phyloP scores from a whole-genome alignment of 148 eudicot genomes.

The Nepenthes mirabilis region DNA sequence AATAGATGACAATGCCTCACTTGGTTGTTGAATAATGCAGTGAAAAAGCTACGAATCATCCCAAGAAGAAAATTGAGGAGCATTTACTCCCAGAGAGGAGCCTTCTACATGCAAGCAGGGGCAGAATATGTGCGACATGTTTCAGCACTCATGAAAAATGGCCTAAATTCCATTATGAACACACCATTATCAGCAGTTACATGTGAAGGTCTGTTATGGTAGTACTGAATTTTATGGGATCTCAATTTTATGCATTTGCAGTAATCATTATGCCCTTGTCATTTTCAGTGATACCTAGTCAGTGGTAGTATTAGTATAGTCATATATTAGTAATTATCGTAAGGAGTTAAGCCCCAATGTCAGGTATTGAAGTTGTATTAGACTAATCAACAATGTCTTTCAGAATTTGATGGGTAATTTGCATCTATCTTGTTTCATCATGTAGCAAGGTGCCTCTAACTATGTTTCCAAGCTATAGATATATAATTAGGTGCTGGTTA shows the following conservation, averaged over 20 bases:
- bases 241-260: not conserved
- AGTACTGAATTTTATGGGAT: not conserved
- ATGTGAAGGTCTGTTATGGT: slow-evolving; percentile 54
- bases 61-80: slow-evolving; percentile 58
- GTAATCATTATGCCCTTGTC: not conserved
- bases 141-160: slow-evolving; percentile 56
- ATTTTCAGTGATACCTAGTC: too few relatives aligned
- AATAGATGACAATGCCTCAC: not conserved
- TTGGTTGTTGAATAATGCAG: slow-evolving; percentile 16
- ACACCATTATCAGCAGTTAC: slow-evolving; percentile 25
- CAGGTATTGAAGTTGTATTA: too few relatives aligned
- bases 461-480: too few relatives aligned
- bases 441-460: too few relatives aligned
- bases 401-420: not conserved
- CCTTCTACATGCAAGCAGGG: slow-evolving; percentile 61
- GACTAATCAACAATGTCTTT: too few relatives aligned
- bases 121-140: slow-evolving; percentile 65
- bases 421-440: not conserved
- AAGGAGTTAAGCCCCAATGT: too few relatives aligned
- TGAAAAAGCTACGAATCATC: slow-evolving; percentile 65
- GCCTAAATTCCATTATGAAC: slow-evolving; percentile 50
- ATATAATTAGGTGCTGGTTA: too few relatives aligned
- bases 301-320: too few relatives aligned
- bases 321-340: too few relatives aligned
- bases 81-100: slow-evolving; percentile 44